Percentiles rank a stretch among this genome's conserved stretches.
phyloP scores from a whole-genome alignment of 805 yeast genomes.

The Ogataea trehalophila region DNA sequence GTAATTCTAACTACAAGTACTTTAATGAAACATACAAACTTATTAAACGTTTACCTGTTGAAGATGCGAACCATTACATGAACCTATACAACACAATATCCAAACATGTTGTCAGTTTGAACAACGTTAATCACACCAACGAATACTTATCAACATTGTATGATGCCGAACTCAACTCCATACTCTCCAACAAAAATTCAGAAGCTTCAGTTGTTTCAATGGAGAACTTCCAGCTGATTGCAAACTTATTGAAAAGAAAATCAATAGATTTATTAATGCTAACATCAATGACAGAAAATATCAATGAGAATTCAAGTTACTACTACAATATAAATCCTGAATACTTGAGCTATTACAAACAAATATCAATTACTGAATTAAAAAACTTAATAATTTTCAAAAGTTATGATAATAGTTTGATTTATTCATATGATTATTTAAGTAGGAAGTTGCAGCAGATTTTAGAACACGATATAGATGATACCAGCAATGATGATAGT shows the following conservation, averaged over 20 bases:
- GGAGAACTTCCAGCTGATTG: slow-evolving; percentile 9
- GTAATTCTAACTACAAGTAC: slow-evolving; percentile 10
- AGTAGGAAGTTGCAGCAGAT: slow-evolving; percentile 17
- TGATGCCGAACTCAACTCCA: slow-evolving; percentile 8
- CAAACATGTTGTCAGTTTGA: slow-evolving; percentile 1
- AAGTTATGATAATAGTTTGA: slow-evolving; percentile 16
- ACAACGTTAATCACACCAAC: neutral
- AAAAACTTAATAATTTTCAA: slow-evolving; percentile 16
- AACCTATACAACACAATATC: slow-evolving; percentile 4
- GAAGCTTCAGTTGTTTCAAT: neutral
- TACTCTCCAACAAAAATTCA: neutral
- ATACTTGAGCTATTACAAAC: slow-evolving; percentile 10
- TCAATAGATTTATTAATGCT: slow-evolving; percentile 14
- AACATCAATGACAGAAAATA: slow-evolving; percentile 14
- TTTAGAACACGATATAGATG: slow-evolving; percentile 17
- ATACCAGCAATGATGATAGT: slow-evolving; percentile 15
- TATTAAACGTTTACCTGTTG: slow-evolving; percentile 2
- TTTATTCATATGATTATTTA: slow-evolving; percentile 9
- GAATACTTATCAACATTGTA: slow-evolving; percentile 2
- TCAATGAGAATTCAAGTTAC: slow-evolving; percentile 16
- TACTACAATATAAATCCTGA: slow-evolving; percentile 18
- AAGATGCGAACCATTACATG: slow-evolving; percentile 6
- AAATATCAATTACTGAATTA: slow-evolving; percentile 13
- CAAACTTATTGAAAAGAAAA: slow-evolving; percentile 8
- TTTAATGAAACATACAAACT: slow-evolving; percentile 14